Base-by-base conservation (phyloP, 129 eudicot species). In the Arctium minus region DNA sequence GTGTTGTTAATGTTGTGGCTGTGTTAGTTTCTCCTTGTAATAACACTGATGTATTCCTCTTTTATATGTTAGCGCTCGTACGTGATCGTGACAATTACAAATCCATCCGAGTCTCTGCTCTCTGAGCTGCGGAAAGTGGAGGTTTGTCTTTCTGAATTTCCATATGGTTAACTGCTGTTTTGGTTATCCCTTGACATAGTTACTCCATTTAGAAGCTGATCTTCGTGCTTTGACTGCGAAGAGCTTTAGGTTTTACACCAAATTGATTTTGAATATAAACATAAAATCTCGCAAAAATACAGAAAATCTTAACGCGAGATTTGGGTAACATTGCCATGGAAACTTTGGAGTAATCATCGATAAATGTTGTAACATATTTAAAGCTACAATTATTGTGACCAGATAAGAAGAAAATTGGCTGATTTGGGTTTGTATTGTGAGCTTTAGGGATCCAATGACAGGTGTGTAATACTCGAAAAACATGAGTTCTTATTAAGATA, bases 21-120 rank as follows among this genome's bases (percentile, higher is more conserved):
- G 39, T 80, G 75, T 42, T 44, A 80, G 38, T 70, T 83, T 82
- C 36, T 76, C 72, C 30, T 46, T 17, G 33, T 42, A 76, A 72
- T 18, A 40, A 48, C 72, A 44, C 76, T 79, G 84, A 86, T 74
- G 56, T 27, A n/a, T 78, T 83, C 31, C 38, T 78, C 30, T 88
- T 60, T 81, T 85, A 9, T 79, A 69, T 89, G 46, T 74, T 90
- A 96, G 99, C 97, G 99, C 2, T 86, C 98, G 64, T 95, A 90
- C 77, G 80, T 96, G 75, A 71, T 90, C 22, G 78, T 83, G 65
- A 96, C 98, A 42, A 93, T 96, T 60, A 93, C 99, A 79, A 91
- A 85, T 85, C 99, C 99, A 73, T 93, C 98, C 53, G 98, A 93
- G 76, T 96, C 95, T 87, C 94, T 96, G 65, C 92, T 96, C 50